Evolutionary conservation across 2,329 filamentous ascomycete species (phyloP).

Genomic region (Sporothrix phasma): DNA sequence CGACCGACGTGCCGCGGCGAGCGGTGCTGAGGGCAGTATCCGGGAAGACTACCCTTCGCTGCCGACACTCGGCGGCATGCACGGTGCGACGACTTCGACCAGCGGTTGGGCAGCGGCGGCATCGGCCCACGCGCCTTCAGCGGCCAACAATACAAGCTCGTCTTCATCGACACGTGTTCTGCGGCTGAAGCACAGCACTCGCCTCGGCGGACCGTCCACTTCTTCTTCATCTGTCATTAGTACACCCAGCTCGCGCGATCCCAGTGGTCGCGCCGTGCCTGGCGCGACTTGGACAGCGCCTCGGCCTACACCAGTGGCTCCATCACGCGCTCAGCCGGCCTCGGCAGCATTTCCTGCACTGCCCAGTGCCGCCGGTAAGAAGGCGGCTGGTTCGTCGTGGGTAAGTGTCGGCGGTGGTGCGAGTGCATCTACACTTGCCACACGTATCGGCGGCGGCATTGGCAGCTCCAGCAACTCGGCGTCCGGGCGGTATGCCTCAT

Average conservation of each 20-base stretch:
- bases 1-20: slow-evolving; percentile 60
- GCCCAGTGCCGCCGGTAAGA: slow-evolving; percentile 22
- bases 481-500: background rate
- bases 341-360: slow-evolving; percentile 37
- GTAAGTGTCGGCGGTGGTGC: slow-evolving; percentile 17
- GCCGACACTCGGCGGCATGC: slow-evolving; percentile 61
- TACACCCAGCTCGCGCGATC: slow-evolving; percentile 2
- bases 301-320: slow-evolving; percentile 17
- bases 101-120: slow-evolving; percentile 53
- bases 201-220: slow-evolving; percentile 30
- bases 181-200: slow-evolving; percentile 50
- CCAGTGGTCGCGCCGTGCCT: slow-evolving; percentile 15
- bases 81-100: slow-evolving; percentile 47
- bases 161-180: slow-evolving; percentile 36
- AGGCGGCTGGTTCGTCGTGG: slow-evolving; percentile 18
- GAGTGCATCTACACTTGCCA: slow-evolving; percentile 14
- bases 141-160: slow-evolving; percentile 31
- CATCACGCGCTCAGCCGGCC: slow-evolving; percentile 16
- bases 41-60: slow-evolving; percentile 92
- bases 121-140: slow-evolving; percentile 30
- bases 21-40: slow-evolving; percentile 40
- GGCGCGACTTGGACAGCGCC: slow-evolving; percentile 21
- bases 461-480: background rate
- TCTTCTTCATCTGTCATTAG: slow-evolving; percentile 13
- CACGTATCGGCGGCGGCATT: slow-evolving; percentile 14